Conservation (phyloP, 257 asterid species). For the Solanum tarapatanum region DNA sequence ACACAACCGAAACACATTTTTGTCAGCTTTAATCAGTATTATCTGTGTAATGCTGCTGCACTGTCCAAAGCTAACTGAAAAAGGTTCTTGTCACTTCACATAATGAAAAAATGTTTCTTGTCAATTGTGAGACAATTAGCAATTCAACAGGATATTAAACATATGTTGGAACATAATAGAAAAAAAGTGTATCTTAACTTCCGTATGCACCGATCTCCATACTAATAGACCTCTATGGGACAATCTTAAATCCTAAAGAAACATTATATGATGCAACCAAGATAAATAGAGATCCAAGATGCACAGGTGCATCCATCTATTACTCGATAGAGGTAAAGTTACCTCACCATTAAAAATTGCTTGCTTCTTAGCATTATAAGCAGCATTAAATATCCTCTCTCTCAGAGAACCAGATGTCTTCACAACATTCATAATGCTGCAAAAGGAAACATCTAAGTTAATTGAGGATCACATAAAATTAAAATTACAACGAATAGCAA, state of each 20-base stretch:
- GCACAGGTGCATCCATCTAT: background rate
- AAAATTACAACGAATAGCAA: background rate
- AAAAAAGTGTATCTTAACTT: background rate
- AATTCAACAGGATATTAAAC: background rate
- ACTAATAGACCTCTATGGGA: background rate
- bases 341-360: conserved; percentile 74
- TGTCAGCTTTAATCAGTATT: background rate
- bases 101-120: background rate
- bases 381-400: conserved; percentile 75
- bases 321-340: background rate
- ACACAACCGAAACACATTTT: background rate
- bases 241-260: background rate
- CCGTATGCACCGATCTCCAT: background rate
- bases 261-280: background rate
- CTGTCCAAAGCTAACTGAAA: background rate
- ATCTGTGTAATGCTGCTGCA: background rate
- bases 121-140: background rate
- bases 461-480: background rate
- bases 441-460: conserved; percentile 4
- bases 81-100: background rate
- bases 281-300: background rate
- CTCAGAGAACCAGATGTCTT: conserved; percentile 66
- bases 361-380: conserved; percentile 80
- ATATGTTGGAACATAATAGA: background rate
- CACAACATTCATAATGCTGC: conserved; percentile 73